Percentiles rank a stretch among this genome's conserved stretches.
Conservation (phyloP, 495 filamentous ascomycete genomes). For the Penicillium nucicola region DNA sequence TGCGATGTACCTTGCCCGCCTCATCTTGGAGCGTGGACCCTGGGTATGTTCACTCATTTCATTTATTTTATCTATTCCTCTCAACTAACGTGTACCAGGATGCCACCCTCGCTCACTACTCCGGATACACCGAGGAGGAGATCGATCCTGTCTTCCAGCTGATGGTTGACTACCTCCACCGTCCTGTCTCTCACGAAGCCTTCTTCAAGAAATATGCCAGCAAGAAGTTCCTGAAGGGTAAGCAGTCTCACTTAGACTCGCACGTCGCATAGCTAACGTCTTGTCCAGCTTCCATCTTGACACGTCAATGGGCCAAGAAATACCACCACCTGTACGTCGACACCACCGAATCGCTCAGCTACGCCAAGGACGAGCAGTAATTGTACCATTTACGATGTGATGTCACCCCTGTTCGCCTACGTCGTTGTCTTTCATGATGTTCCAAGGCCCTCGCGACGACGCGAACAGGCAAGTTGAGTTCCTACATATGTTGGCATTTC, state of each 20-base stretch:
- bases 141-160: constrained; percentile 87
- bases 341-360: constrained; percentile 37
- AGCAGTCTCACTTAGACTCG: constrained; percentile 4
- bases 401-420: constrained; percentile 24
- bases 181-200: constrained; percentile 86
- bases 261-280: constrained; percentile 13
- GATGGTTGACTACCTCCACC: constrained; percentile 92
- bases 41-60: constrained; percentile 64
- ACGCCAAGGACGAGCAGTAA: constrained; percentile 39
- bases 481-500: constrained; percentile 46
- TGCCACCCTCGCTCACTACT: constrained; percentile 84
- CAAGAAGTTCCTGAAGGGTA: constrained; percentile 98
- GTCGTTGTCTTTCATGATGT: constrained; percentile 25
- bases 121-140: constrained; percentile 89
- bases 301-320: constrained; percentile 90
- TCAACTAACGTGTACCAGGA: constrained; percentile 53
- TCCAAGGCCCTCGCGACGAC: constrained; percentile 22
- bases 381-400: constrained; percentile 28
- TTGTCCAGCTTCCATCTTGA: constrained; percentile 76
- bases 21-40: constrained; percentile 82
- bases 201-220: constrained; percentile 99
- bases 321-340: constrained; percentile 46
- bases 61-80: neutral
- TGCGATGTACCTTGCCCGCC: constrained; percentile 89
- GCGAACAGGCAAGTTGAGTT: constrained; percentile 29